Base-by-base conservation (phyloP, 1,284 basidiomycete species). In the Phylloporus sp. region DNA sequence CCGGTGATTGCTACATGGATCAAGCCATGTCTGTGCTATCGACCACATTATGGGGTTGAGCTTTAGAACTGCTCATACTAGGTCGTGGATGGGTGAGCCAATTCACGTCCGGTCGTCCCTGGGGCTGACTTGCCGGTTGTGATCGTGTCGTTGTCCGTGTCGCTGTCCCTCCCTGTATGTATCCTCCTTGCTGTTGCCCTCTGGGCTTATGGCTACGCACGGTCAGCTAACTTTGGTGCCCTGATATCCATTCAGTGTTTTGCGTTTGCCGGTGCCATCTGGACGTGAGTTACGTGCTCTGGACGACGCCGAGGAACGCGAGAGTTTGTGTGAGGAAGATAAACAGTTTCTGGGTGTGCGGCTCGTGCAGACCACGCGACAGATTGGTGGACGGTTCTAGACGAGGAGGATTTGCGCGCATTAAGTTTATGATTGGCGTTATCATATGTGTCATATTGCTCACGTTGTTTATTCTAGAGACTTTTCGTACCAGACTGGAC, bases 21-120 rank as follows among this genome's bases (percentile, higher is more conserved):
- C n/a, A 63, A 62, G 25, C 25, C 20, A 66, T 63, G 66, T 39
- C 43, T 25, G 27, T 27, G 25, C n/a, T 12, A 20, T 39, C 15
- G 47, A 39, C 39, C 12, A 19, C 25, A 60, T 17, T 25, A 78
- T 78, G 77, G 74, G 53, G 11, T 65, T 80, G 37, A 80, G 77
- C 62, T 78, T 78, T 59, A 77, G 77, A 59, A 80, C 69, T 15
- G 71, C 73, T 57, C 78, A 78, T n/a, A n/a, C n/a, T 20, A 80
- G 52, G 62, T 39, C 77, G 5, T 78, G 76, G 70, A 80, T 78
- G 79, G 77, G 77, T 80, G 55, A 69, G 74, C 45, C 62, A 27
- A 52, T 63, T 23, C 39, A 56, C 14, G 32, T 53, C 27, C 23
- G 23, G 53, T 56, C 23, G 49, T 43, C 39, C 25, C 58, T 23